These are phyloP conservation scores for Aegilops longissima DNA, from an alignment of 176 grass and related monocot genomes.

Conservation along the genomic window DNA sequence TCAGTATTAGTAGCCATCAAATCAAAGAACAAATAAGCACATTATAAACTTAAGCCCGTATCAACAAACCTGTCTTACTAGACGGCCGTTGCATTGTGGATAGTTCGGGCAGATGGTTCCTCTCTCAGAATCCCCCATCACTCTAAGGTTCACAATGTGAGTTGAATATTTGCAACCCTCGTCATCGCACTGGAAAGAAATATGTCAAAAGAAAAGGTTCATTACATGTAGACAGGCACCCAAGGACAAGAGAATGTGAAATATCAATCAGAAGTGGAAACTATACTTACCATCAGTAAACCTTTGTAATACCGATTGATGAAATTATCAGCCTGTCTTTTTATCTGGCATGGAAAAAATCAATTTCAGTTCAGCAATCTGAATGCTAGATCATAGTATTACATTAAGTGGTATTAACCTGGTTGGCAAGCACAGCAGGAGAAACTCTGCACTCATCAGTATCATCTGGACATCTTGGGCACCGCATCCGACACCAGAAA, in stretches of 20 bases:
- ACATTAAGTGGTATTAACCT: conserved; percentile 47
- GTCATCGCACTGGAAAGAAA: conserved; percentile 74
- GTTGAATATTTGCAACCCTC: conserved; percentile 86
- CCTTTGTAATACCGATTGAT: conserved; percentile 84
- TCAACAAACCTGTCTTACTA: conserved; percentile 70
- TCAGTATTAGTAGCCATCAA: conserved; percentile 12
- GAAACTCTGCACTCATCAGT: conserved; percentile 60
- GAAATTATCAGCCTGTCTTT: conserved; percentile 94
- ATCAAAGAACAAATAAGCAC: conserved; percentile 15
- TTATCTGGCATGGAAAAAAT: conserved; percentile 57
- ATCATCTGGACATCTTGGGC: conserved; percentile 79
- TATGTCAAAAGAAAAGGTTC: conserved; percentile 22
- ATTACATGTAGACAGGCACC: not conserved
- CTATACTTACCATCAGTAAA: conserved; percentile 64
- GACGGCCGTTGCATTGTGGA: conserved; percentile 74
- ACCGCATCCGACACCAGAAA: conserved; percentile 78
- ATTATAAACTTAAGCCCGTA: conserved; percentile 10
- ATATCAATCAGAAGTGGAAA: not conserved
- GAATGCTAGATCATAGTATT: not conserved
- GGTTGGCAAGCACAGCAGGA: conserved; percentile 71
- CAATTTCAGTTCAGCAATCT: conserved; percentile 14
- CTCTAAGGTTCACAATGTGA: conserved; percentile 75
- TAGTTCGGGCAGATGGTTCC: conserved; percentile 90
- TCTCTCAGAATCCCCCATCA: conserved; percentile 81
- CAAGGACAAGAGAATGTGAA: not conserved